Evolutionary conservation across 805 yeast genomes (phyloP).

Genomic region (Sugiyamaella boreocaroliniensis): DNA sequence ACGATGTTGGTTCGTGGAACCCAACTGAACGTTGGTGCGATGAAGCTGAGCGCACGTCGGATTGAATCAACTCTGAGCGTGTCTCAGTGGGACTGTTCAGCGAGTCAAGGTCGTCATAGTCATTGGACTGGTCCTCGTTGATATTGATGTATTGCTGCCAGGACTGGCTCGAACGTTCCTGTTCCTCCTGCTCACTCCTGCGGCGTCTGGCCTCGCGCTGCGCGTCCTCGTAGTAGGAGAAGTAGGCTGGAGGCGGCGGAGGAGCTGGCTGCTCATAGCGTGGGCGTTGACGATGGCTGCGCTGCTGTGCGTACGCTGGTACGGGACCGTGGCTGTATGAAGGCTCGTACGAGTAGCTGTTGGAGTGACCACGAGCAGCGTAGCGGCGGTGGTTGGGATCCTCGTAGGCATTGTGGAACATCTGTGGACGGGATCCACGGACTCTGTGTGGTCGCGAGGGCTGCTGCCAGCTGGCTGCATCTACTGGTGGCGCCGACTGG

Average conservation of each 20-base stretch:
- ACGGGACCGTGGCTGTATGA: neutral
- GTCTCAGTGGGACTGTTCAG: neutral
- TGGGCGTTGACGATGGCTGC: neutral
- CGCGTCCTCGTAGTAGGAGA: constrained; percentile 2
- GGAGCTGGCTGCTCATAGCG: neutral
- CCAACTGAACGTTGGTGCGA: neutral
- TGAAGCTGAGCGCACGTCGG: neutral
- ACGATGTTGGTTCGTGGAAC: neutral
- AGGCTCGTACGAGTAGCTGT: neutral
- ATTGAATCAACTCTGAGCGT: too few relatives aligned
- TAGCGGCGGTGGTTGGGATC: neutral
- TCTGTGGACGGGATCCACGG: neutral
- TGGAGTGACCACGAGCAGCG: neutral
- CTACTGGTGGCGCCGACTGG: neutral
- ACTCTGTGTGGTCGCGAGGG: neutral
- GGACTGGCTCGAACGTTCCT: neutral
- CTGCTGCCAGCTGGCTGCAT: neutral
- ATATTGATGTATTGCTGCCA: constrained; percentile 17
- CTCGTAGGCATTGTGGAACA: neutral
- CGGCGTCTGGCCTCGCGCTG: constrained; percentile 1
- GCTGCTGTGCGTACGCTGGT: neutral
- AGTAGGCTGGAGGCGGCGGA: neutral
- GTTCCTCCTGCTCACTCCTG: constrained; percentile 3
- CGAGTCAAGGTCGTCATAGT: constrained; percentile 1
- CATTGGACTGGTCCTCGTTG: constrained; percentile 15